Evolutionary conservation across 768 basidiomycete genomes (phyloP).

Genomic region (Coprinellus micaceus): DNA sequence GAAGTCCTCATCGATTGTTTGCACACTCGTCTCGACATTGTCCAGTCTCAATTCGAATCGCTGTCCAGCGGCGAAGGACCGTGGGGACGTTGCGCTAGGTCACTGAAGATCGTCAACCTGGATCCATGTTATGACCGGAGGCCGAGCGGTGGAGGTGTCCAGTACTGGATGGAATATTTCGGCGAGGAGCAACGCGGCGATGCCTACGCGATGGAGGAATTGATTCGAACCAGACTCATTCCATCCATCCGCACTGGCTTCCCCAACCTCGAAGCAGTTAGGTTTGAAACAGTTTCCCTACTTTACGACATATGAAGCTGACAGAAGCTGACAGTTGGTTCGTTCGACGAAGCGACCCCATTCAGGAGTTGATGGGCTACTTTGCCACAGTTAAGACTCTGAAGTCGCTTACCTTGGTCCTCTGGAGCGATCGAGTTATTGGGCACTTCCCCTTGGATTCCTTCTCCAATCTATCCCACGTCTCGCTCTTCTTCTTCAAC

Average conservation of each 20-base stretch:
- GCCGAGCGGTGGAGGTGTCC: background rate
- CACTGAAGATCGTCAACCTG: background rate
- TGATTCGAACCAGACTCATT: background rate
- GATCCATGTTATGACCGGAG: background rate
- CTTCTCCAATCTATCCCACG: background rate
- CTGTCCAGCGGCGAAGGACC: background rate
- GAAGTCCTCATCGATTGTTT: background rate
- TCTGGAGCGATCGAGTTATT: background rate
- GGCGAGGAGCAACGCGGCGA: background rate
- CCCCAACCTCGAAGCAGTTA: background rate
- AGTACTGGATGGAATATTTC: background rate
- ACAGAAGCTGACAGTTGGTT: background rate
- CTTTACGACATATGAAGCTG: background rate
- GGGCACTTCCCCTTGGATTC: background rate
- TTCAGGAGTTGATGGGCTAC: background rate
- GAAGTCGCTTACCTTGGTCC: background rate
- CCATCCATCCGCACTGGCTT: background rate
- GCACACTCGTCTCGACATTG: background rate
- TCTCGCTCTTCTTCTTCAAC: background rate
- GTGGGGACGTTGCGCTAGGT: background rate
- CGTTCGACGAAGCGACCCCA: background rate
- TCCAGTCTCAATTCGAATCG: background rate
- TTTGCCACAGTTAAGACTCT: background rate
- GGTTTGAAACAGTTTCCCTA: no score
- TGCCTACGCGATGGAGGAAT: background rate